Conservation (phyloP, 495 filamentous ascomycete genomes). For the Xylaria curta region DNA sequence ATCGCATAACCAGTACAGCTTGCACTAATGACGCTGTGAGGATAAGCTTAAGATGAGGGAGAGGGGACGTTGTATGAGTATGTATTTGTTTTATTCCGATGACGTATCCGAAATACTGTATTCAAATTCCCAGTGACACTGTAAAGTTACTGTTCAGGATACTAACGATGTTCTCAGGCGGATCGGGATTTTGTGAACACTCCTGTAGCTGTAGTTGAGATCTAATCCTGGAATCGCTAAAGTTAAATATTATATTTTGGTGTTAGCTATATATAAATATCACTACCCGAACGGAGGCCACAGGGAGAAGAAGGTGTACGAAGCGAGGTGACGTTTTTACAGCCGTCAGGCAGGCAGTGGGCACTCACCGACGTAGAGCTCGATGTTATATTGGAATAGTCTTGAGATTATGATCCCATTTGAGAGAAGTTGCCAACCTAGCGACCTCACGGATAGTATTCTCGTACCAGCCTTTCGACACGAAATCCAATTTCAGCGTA, state of each 20-base stretch:
- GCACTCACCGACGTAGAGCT: background rate
- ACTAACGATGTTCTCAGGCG: background rate
- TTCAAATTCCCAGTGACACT: too few species aligned
- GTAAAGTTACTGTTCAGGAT: background rate
- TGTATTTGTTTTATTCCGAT: background rate
- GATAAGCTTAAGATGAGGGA: background rate
- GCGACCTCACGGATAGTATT: background rate
- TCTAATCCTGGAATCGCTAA: background rate
- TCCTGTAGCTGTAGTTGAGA: background rate
- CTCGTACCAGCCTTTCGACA: background rate
- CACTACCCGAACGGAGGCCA: background rate
- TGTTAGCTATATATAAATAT: background rate
- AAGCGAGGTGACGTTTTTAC: background rate
- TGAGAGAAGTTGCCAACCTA: background rate
- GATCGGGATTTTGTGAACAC: background rate
- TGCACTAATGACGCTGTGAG: background rate
- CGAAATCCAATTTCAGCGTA: background rate
- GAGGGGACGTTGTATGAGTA: background rate
- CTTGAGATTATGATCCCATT: background rate
- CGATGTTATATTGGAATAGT: background rate
- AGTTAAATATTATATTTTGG: background rate
- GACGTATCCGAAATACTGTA: background rate
- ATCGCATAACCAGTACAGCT: background rate
- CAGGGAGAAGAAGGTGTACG: background rate
- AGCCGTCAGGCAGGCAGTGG: background rate